Evolutionary conservation across 163 green algal genomes (phyloP).

Genomic region (Chlamydomonas reinhardtii): DNA sequence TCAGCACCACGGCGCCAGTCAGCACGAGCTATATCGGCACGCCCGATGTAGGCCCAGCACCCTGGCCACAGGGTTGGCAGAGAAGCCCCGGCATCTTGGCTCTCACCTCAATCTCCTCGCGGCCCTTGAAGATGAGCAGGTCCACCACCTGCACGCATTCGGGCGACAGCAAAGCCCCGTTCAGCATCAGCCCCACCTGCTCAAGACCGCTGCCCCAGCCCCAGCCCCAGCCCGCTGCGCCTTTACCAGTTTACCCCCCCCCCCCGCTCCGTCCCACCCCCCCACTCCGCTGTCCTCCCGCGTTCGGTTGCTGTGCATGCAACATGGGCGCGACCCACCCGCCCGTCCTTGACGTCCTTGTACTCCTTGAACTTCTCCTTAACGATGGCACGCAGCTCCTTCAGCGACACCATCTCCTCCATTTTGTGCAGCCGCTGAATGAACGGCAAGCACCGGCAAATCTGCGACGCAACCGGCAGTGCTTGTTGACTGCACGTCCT

Average conservation of each 20-base stretch:
- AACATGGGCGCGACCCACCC: conserved; percentile 45
- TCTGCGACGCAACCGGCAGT: conserved; percentile 57
- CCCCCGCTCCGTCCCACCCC: too few relatives aligned
- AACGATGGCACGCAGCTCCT: conserved; percentile 78
- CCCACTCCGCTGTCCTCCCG: too few relatives aligned
- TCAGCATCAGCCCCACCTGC: too few relatives aligned
- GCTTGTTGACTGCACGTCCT: too few relatives aligned
- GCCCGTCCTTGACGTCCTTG: conserved; percentile 73
- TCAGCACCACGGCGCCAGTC: too few relatives aligned
- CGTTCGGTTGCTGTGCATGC: neutral
- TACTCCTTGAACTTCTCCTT: conserved; percentile 78
- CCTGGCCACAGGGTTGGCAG: too few relatives aligned
- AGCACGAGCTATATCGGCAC: too few relatives aligned
- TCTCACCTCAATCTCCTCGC: conserved; percentile 89
- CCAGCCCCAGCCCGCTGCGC: neutral
- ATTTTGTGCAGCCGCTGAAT: conserved; percentile 82
- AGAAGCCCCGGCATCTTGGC: too few relatives aligned
- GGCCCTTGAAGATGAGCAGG: conserved; percentile 90
- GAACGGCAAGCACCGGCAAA: conserved; percentile 85
- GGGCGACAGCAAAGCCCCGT: too few relatives aligned
- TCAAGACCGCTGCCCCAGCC: too few relatives aligned
- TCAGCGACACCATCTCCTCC: conserved; percentile 81
- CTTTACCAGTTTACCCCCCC: too few relatives aligned
- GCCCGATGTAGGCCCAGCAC: too few relatives aligned
- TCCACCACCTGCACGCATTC: conserved; percentile 74